These are phyloP conservation scores for Euphorbia peplus DNA, from an alignment of 345 rosid species.

Conservation along the genomic window DNA sequence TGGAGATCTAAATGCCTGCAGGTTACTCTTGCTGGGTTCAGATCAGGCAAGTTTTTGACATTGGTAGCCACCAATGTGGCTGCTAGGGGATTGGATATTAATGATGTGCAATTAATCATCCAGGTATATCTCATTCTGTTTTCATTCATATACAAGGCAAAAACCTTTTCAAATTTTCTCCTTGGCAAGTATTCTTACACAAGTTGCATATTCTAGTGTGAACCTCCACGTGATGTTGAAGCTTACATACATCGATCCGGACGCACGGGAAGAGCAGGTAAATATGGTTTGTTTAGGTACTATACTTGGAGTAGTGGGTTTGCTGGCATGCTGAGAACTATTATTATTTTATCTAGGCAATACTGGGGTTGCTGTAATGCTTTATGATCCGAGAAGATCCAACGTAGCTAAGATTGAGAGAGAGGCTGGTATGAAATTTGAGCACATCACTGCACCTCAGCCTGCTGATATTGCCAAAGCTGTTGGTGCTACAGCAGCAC, in stretches of 20 bases:
- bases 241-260: constrained; percentile 98
- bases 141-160: background rate
- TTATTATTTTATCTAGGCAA: constrained; percentile 50
- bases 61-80: constrained; percentile 97
- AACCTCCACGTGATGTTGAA: constrained; percentile 98
- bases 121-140: constrained; percentile 49
- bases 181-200: constrained; percentile 3
- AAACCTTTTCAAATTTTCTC: background rate
- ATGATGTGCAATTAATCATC: constrained; percentile 90
- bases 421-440: constrained; percentile 91
- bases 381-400: constrained; percentile 80
- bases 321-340: constrained; percentile 13
- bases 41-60: constrained; percentile 81
- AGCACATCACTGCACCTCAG: constrained; percentile 77
- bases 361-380: constrained; percentile 93
- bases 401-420: constrained; percentile 66
- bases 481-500: constrained; percentile 75
- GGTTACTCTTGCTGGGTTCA: constrained; percentile 88
- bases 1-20: constrained; percentile 29
- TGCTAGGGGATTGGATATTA: constrained; percentile 94
- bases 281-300: background rate
- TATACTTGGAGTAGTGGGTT: constrained; percentile 5
- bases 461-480: constrained; percentile 80
- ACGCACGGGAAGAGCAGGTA: constrained; percentile 98
- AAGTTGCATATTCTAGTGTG: constrained; percentile 53